Evolutionary conservation across 495 filamentous ascomycete genomes (phyloP).

Genomic region (Gamarada debralockiae): DNA sequence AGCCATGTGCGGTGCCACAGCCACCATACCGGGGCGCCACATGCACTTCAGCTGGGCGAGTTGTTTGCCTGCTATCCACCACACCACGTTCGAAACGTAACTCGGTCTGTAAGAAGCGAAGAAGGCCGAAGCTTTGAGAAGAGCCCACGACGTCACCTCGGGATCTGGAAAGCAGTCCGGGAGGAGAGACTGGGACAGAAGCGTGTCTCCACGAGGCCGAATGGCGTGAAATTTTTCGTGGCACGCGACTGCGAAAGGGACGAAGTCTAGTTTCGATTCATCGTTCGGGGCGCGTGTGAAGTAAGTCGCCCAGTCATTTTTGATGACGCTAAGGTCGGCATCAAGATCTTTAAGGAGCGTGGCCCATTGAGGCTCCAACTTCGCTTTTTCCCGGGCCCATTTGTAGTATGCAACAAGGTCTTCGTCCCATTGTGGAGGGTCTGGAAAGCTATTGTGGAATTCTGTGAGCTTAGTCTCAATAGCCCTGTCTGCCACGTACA

Average conservation of each 20-base stretch:
- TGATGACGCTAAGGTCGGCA: slow-evolving; percentile 29
- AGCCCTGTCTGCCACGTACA: slow-evolving; percentile 54
- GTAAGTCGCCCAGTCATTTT: slow-evolving; percentile 28
- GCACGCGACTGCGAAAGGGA: slow-evolving; percentile 31
- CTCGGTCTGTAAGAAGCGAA: slow-evolving; percentile 34
- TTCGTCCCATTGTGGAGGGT: slow-evolving; percentile 36
- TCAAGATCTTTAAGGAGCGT: slow-evolving; percentile 32
- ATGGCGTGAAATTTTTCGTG: slow-evolving; percentile 44
- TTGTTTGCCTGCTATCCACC: slow-evolving; percentile 61
- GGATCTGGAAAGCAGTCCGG: slow-evolving; percentile 42
- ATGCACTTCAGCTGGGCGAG: slow-evolving; percentile 60
- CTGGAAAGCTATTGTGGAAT: slow-evolving; percentile 38
- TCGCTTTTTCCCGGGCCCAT: slow-evolving; percentile 29
- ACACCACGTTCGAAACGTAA: slow-evolving; percentile 39
- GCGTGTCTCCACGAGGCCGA: slow-evolving; percentile 25
- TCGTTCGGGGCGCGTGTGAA: slow-evolving; percentile 16
- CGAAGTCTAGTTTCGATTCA: not conserved
- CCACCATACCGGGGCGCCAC: slow-evolving; percentile 11
- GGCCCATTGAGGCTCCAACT: slow-evolving; percentile 22
- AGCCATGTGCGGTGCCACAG: slow-evolving; percentile 40
- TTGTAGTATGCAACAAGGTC: slow-evolving; percentile 45
- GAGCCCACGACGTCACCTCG: slow-evolving; percentile 43
- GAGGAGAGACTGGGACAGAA: slow-evolving; percentile 31
- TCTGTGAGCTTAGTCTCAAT: slow-evolving; percentile 47
- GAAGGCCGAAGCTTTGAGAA: slow-evolving; percentile 59